These are phyloP conservation scores for Fusarium begoniae DNA, from an alignment of 2,329 filamentous ascomycete genomes.

Conservation along the genomic window DNA sequence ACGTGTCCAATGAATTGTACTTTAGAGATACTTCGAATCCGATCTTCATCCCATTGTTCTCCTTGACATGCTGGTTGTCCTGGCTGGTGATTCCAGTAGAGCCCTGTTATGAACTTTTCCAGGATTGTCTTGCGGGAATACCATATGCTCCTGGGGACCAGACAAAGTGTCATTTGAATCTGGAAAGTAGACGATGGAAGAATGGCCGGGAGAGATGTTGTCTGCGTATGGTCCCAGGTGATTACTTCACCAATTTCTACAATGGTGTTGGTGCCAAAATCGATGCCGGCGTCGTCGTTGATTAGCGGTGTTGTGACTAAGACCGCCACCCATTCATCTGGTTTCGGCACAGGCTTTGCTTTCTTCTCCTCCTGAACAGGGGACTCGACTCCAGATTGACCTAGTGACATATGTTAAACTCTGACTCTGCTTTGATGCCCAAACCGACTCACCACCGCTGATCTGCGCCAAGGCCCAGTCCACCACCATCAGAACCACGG, in stretches of 20 bases:
- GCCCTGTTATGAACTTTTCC: conserved; percentile 1
- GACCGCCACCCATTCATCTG: neutral
- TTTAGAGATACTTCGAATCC: neutral
- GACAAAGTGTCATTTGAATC: conserved; percentile 1
- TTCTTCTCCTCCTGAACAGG: neutral
- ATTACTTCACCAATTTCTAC: neutral
- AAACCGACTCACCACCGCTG: neutral
- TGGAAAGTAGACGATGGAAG: neutral
- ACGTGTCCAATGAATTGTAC: conserved; percentile 6
- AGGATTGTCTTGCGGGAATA: conserved; percentile 1
- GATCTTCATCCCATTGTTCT: neutral
- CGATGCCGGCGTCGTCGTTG: neutral
- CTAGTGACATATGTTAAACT: neutral
- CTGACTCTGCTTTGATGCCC: rapidly evolving
- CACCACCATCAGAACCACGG: neutral
- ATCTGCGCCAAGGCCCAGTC: conserved; percentile 2
- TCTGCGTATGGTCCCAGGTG: neutral
- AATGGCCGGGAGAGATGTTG: neutral
- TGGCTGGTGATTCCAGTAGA: conserved; percentile 9
- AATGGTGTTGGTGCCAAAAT: neutral
- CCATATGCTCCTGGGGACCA: conserved; percentile 12
- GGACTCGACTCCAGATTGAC: neutral
- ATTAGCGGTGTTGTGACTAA: neutral
- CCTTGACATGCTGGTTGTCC: neutral
- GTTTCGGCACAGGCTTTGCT: neutral